These are phyloP conservation scores for Dimocarpus longan DNA, from an alignment of 345 rosid species.

Conservation along the genomic window DNA sequence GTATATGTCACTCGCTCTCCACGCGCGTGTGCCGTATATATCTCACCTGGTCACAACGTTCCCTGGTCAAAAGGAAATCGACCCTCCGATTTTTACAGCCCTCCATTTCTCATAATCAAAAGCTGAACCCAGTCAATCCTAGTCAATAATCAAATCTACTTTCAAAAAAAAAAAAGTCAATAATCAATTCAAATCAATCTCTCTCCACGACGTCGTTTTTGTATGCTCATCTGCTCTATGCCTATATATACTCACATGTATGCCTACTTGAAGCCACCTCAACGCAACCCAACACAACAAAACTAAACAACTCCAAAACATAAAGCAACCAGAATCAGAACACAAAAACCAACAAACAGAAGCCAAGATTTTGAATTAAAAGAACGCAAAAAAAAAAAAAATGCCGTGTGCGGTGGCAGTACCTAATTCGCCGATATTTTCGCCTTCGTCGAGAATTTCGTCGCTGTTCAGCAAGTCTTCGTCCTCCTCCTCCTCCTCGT, in stretches of 20 bases:
- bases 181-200: conserved; percentile 11
- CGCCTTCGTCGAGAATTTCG: conserved; percentile 35
- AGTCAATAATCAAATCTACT: conserved; percentile 13
- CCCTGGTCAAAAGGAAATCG: background rate
- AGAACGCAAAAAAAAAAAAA: background rate
- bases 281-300: too few relatives aligned
- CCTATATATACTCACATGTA: background rate
- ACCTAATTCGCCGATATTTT: conserved; percentile 42
- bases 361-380: background rate
- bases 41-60: conserved; percentile 1
- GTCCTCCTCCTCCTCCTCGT: background rate
- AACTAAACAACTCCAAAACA: too few relatives aligned
- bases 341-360: too few relatives aligned
- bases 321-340: background rate
- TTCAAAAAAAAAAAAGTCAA: too few relatives aligned
- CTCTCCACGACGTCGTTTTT: background rate
- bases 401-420: conserved; percentile 36
- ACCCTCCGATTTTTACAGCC: background rate
- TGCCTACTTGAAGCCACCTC: background rate
- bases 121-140: background rate
- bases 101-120: too few relatives aligned
- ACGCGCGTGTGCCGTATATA: background rate
- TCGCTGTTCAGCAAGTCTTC: conserved; percentile 29
- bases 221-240: too few relatives aligned
- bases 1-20: background rate